These are phyloP conservation scores for Turnera subulata DNA, from an alignment of 345 rosid species.

Conservation along the genomic window DNA sequence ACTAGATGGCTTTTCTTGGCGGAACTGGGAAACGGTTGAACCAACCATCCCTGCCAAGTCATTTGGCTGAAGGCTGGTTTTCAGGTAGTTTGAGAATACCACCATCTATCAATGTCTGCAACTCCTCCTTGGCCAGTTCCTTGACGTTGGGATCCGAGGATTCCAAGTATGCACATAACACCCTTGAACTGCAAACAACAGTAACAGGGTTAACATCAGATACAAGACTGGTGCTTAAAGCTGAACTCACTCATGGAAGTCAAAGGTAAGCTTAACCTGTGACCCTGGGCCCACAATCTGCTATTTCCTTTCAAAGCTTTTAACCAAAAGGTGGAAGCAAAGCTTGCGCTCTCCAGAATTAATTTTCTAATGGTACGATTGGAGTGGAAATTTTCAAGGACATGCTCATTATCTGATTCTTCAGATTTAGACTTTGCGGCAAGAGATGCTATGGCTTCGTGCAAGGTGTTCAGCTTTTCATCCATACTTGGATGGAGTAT, in stretches of 20 bases:
- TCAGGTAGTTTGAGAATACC: slow-evolving; percentile 53
- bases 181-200: slow-evolving; percentile 64
- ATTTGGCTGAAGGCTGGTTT: slow-evolving; percentile 29
- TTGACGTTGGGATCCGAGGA: slow-evolving; percentile 44
- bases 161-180: slow-evolving; percentile 64
- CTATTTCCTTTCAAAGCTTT: slow-evolving; percentile 70
- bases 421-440: slow-evolving; percentile 57
- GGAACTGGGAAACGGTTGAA: too few relatives aligned
- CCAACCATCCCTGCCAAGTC: background rate
- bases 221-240: background rate
- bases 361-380: slow-evolving; percentile 78
- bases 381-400: slow-evolving; percentile 79
- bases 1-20: too few relatives aligned
- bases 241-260: slow-evolving; percentile 1
- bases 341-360: slow-evolving; percentile 55
- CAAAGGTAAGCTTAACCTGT: slow-evolving; percentile 49
- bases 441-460: slow-evolving; percentile 62
- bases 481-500: slow-evolving; percentile 55
- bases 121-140: slow-evolving; percentile 49
- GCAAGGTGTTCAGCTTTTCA: slow-evolving; percentile 52
- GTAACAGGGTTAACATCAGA: slow-evolving; percentile 8
- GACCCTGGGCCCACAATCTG: slow-evolving; percentile 68
- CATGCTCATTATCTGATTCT: slow-evolving; percentile 51
- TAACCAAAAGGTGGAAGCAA: slow-evolving; percentile 66
- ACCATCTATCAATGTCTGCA: slow-evolving; percentile 59